Conservation (phyloP, 176 grass and related monocot genomes). For the Oryza brachyantha region DNA sequence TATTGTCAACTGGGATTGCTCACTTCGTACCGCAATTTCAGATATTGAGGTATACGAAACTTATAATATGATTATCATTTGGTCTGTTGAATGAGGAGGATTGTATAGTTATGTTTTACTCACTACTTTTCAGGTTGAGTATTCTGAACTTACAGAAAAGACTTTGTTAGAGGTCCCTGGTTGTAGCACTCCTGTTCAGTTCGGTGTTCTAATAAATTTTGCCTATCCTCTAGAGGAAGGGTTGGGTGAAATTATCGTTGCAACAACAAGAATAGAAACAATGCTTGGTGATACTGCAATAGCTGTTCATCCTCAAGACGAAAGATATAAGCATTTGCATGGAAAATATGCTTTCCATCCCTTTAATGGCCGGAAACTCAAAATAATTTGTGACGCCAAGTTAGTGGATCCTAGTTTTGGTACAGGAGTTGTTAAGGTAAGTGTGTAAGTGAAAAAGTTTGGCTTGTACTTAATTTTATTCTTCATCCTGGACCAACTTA, state of each 20-base stretch:
- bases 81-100: not conserved
- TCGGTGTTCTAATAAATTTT: constrained; percentile 73
- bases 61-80: not conserved
- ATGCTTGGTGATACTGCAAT: constrained; percentile 65
- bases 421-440: not conserved
- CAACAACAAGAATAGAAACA: constrained; percentile 76
- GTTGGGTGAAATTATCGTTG: constrained; percentile 69
- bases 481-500: not conserved
- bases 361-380: not conserved
- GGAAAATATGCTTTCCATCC: not conserved
- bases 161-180: constrained; percentile 64
- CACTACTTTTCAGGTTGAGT: constrained; percentile 27
- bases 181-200: constrained; percentile 50
- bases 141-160: constrained; percentile 69
- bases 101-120: not conserved
- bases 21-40: constrained; percentile 76
- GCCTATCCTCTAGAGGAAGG: constrained; percentile 62
- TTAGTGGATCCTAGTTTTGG: not conserved
- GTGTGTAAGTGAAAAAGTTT: not conserved
- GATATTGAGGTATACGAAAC: constrained; percentile 39
- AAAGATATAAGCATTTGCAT: not conserved
- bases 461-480: not conserved
- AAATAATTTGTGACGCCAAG: not conserved
- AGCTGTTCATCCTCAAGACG: constrained; percentile 21
- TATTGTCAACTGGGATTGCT: constrained; percentile 90